Conservation (phyloP, 805 yeast genomes). For the Ogataea philodendri region DNA sequence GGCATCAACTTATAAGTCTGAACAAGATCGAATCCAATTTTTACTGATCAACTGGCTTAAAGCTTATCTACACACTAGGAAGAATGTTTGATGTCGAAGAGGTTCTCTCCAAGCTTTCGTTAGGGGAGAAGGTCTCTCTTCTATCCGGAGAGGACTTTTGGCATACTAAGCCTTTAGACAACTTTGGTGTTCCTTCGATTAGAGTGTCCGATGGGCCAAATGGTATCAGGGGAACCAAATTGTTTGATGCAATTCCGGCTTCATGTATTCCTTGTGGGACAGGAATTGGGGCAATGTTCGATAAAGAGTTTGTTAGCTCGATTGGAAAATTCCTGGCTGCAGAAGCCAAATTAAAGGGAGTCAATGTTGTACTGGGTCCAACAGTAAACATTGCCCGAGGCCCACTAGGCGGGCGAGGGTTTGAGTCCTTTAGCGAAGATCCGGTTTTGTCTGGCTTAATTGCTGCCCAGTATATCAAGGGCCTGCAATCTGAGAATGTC, state of each 20-base stretch:
- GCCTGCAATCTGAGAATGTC: conserved; percentile 52
- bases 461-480: conserved; percentile 51
- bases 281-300: conserved; percentile 45
- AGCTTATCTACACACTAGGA: no score
- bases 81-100: conserved; percentile 25
- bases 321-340: conserved; percentile 44
- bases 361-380: conserved; percentile 41
- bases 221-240: conserved; percentile 46
- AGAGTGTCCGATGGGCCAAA: conserved; percentile 47
- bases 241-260: conserved; percentile 41
- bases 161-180: conserved; percentile 38
- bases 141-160: conserved; percentile 38
- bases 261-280: conserved; percentile 52
- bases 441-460: conserved; percentile 41
- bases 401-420: conserved; percentile 40
- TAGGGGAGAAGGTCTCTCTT: conserved; percentile 33
- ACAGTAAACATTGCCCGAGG: conserved; percentile 42
- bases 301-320: conserved; percentile 38
- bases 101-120: conserved; percentile 24
- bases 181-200: conserved; percentile 37
- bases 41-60: no score
- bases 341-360: conserved; percentile 46
- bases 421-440: conserved; percentile 24
- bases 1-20: no score
- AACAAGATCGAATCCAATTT: no score